Conservation (phyloP, 805 yeast genomes). For the Tetrapisispora taiwanensis region DNA sequence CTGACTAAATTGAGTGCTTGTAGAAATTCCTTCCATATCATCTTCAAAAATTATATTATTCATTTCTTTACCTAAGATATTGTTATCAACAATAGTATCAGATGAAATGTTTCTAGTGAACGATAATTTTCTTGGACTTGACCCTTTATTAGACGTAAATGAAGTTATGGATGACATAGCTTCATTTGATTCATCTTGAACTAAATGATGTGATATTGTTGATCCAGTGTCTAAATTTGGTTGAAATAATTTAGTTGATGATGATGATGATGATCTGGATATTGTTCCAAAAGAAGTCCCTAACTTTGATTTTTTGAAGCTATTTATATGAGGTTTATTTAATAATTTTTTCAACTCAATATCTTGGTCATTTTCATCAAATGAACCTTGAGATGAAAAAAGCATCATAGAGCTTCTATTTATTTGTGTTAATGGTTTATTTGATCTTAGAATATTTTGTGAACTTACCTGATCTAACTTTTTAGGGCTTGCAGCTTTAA, state of each 20-base stretch:
- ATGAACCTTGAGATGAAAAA: conserved; percentile 25
- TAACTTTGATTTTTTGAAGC: conserved; percentile 13
- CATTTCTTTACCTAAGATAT: not conserved
- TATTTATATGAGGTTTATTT: conserved; percentile 16
- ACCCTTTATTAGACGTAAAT: not conserved
- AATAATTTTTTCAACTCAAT: conserved; percentile 15
- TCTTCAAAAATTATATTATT: not conserved
- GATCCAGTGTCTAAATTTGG: not conserved
- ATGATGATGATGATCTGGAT: not conserved
- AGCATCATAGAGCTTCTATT: conserved; percentile 4
- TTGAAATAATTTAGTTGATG: not conserved
- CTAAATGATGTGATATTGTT: not conserved
- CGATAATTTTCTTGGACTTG: conserved; percentile 11
- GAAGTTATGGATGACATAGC: not conserved
- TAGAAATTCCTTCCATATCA: not conserved
- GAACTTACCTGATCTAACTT: not conserved
- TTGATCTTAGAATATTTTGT: not conserved
- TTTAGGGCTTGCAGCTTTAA: not conserved
- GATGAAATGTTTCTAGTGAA: conserved; percentile 5
- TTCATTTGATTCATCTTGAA: not conserved
- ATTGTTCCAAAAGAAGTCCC: not conserved
- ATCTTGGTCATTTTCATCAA: conserved; percentile 26
- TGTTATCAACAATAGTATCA: not conserved
- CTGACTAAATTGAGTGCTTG: conserved; percentile 2
- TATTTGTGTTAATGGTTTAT: not conserved